These are phyloP conservation scores for Sarocladiaceae sp. DNA, from an alignment of 2,329 filamentous ascomycete genomes.

Conservation along the genomic window DNA sequence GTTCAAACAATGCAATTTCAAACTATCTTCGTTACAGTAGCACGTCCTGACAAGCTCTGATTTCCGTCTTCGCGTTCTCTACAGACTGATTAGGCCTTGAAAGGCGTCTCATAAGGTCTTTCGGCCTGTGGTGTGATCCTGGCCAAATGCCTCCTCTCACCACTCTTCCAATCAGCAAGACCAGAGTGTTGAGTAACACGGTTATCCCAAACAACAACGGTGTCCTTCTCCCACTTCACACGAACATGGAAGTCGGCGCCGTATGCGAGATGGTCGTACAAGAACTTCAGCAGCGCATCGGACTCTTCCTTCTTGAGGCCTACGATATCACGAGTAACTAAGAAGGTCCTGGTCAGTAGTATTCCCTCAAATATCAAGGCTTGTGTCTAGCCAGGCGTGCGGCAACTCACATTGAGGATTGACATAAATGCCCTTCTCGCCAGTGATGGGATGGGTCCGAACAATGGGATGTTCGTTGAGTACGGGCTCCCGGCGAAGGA, in stretches of 20 bases:
- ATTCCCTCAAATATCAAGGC: background rate
- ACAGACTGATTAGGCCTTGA: conserved; percentile 14
- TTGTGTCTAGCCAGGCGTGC: too few relatives aligned
- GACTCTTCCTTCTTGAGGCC: conserved; percentile 85
- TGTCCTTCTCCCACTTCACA: conserved; percentile 74
- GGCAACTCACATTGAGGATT: conserved; percentile 77
- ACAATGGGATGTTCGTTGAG: conserved; percentile 72
- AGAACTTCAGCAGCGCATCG: conserved; percentile 68
- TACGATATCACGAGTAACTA: conserved; percentile 75
- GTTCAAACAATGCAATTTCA: background rate
- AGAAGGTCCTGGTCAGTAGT: background rate
- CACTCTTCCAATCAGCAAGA: conserved; percentile 76
- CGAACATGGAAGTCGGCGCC: conserved; percentile 66
- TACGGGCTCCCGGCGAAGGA: conserved; percentile 70
- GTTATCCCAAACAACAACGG: conserved; percentile 86
- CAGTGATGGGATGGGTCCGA: conserved; percentile 75
- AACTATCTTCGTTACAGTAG: background rate
- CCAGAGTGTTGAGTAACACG: conserved; percentile 75
- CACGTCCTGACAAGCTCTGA: too few relatives aligned
- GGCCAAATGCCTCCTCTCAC: conserved; percentile 73
- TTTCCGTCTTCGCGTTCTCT: too few relatives aligned
- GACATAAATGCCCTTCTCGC: conserved; percentile 78
- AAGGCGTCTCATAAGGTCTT: conserved; percentile 66
- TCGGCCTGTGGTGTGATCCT: conserved; percentile 82
- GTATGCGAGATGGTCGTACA: conserved; percentile 51